Evolutionary conservation across 495 filamentous ascomycete genomes (phyloP), one percentile per base, ranked within the genome.

Genomic region (Penicillium subrubescens): DNA sequence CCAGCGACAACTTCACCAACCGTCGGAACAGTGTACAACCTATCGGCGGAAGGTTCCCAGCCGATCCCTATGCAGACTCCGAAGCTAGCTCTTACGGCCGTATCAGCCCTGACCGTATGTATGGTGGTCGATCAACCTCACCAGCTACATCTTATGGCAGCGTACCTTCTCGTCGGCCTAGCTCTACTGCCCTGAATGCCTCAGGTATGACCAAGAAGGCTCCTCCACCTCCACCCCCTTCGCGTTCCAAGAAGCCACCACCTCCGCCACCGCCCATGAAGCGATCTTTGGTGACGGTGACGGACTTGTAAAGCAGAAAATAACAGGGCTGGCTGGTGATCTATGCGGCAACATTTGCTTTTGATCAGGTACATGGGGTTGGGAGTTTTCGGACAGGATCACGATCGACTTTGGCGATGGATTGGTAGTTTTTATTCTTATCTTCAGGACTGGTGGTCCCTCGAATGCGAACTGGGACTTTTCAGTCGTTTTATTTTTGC

Each of bases 161-260:
- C 71, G 72, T 83, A 51, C 79, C 82, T 50, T 87, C 87, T 27
- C 83, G 84, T 41, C 85, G 81, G 61, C 81, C 85, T 60, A 83
- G 84, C 68, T 75, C 81, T 62, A 80, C 80, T 31, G 82, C 77
- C 33, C 48, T 82, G 61, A 83, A 82, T 64, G 63, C 73, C 17
- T 68, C 73, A 37, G 76, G 76, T 64, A 68, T 75, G 21, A 57
- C 70, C 27, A 90, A 91, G 79, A 93, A 92, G 75, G 86, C 84
- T 10, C 89, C 92, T 39, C 92, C 92, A 8, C 92, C 92, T 39
- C 92, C 92, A 25, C 92, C 92, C 14, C 92, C 92, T n/a, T 89
- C 88, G 62, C 81, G 91, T 66, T 78, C 86, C 14, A 94, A 91
- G 85, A 96, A 91, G 43, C 80, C 90, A 10, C 90, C 91, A 54